Evolutionary conservation across 2,329 filamentous ascomycete species (phyloP), one percentile per base, ranked within the genome.

Genomic region (Epichloe baconii): DNA sequence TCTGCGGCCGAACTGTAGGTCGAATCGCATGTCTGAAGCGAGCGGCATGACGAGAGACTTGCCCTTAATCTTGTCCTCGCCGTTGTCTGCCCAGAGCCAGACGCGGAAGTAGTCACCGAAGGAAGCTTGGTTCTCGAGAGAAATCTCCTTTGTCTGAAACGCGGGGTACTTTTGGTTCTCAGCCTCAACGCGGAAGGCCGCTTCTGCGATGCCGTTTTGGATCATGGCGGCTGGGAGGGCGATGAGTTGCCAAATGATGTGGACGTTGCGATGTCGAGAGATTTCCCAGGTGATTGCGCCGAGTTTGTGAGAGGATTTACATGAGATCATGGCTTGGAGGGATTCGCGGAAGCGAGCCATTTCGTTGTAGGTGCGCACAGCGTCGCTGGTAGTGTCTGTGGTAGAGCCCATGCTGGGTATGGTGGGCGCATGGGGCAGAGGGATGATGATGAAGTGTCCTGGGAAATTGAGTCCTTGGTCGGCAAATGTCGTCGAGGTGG

Each of bases 241-340:
- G 34, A 97, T 71, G 58, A 94, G 85, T 67, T 98, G 94, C 93
- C 90, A 96, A 62, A 97, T 91, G 1, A 84, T 77, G 64, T 98
- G 93, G 51, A 97, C 82, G 50, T 93, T 88, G 48, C 79, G 78
- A 4, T 75, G 75, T 48, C 89, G 83, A 63, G 83, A 91, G 60
- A 98, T 90, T 68, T 97, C 93, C 82, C 88, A 98, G 0, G 88
- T 93, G 1, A 97, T 85, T 2, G 83, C 79, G 15, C 91, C 93
- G 1, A 96, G 79, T 56, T 77, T 77, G 55, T 77, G 70, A 61
- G 70, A 65, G 52, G 72, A 74, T 53, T 66, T 66, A 21, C 66
- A 69, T n/a, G 72, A 69, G 12, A 96, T 73, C 86, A 96, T 95
- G 44, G 74, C 75, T 62, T 95, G 88, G 46, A 97, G 73, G 0